Evolutionary conservation across 495 filamentous ascomycete genomes (phyloP), one percentile per base, ranked within the genome.

Genomic region (Penicillium subrubescens): DNA sequence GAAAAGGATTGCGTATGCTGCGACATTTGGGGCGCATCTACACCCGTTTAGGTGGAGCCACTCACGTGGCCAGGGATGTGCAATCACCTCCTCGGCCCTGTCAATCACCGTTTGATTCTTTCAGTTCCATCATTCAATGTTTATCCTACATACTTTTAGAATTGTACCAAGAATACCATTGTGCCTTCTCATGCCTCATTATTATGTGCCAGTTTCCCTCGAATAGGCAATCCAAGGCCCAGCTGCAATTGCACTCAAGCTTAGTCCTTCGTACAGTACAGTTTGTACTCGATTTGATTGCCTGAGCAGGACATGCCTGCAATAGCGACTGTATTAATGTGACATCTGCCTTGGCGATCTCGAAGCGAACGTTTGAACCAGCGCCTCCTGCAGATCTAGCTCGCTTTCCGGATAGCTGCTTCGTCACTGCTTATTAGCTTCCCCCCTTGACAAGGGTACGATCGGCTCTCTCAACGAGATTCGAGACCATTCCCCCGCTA

Each of bases 21-120:
- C 65, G 33, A 44, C 27, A 39, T 23, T 46, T 51, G 37, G 44
- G 39, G 48, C 51, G 34, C 62, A 54, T 54, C 56, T 54, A 33
- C 52, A 21, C 21, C 41, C 61, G 53, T 43, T 56, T 52, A 19
- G 53, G 67, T 64, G 67, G 67, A 64, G 44, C 67, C 55, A 31
- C 55, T 69, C 67, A 69, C 67, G 67, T 69, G 67, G 66, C 62
- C 29, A 23, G 43, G 21, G 17, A 52, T 50, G 37, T 52, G 23
- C 31, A 33, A 21, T 34, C 10, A 27, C 23, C 29, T 5, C 44
- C 44, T 48, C 44, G 44, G 21, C 44, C 21, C 21, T 11, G 25
- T 56, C 33, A 56, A 21, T 11, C 29, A 56, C 14, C 7, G 17
- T 27, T 1, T 29, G 10, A 50, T 17, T 23, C 14, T 4, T 6